Base-by-base conservation (phyloP, 805 yeast species). In the Tetrapisispora arboricola region DNA sequence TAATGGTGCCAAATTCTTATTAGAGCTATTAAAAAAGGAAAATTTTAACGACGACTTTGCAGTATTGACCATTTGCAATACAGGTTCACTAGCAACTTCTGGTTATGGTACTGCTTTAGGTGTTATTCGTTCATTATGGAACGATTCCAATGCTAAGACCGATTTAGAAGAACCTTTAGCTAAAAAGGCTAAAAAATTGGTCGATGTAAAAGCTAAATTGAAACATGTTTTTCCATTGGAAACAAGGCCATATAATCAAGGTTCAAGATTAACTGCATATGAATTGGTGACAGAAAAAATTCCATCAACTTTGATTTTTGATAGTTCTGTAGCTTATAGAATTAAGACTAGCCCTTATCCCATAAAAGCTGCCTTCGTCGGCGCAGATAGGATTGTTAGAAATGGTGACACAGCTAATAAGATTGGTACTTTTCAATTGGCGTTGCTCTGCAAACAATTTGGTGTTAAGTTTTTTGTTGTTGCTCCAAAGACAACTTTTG, bases 31-130 rank as follows among this genome's bases (percentile, higher is more conserved):
- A 48, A 50, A 57, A 16, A 47, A 60, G 15, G 74, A 78, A 46
- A 63, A 67, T 4, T 78, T 74, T 51, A 55, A 60, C 16, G 85
- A 82, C 11, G 80, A 80, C 4, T 79, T 87, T 56, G 75, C 94
- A 1, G 88, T 86, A 3, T 64, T 92, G 57, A 90, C 97, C 1
- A 84, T 92, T 42, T 90, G 98, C 63, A 90, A 90, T 63, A 90
- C 98, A 1, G 98, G 98, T 0, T 85, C 96, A 0, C 68, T 90
- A 44, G 98, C 98, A 1, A 90, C 98, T 1, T 85, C 97, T 4
- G 97, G 97, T 2, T 90, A 87, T 58, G 98, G 98, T 24, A 90
- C 98, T 5, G 97, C 97, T 0, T 69, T 90, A 24, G 97, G 98
- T 12, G 84, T 92, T 19, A 77, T 90, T 30, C 75, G 97, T 49